A percentile compares a stretch with the other conserved stretches of the same genome.
Evolutionary conservation across 2,329 filamentous ascomycete species (phyloP).

Genomic region (Cladosporium sp.): DNA sequence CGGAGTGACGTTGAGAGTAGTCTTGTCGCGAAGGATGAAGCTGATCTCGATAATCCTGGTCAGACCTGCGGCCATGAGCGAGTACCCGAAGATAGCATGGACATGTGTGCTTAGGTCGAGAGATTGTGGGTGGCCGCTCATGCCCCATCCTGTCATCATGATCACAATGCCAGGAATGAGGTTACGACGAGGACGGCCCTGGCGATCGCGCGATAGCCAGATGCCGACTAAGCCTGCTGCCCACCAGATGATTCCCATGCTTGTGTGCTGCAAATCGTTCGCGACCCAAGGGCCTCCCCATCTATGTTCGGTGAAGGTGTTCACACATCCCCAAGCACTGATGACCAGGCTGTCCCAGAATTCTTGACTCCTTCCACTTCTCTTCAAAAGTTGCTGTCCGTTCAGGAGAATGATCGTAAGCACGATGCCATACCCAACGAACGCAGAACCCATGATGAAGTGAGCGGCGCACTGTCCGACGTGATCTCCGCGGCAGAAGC

Average conservation of each 20-base stretch:
- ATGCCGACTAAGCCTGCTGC: constrained; percentile 85
- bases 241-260: constrained; percentile 99
- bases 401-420: constrained; percentile 84
- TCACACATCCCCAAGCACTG: constrained; percentile 92
- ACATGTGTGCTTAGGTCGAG: constrained; percentile 83
- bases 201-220: constrained; percentile 83
- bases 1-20: constrained; percentile 34
- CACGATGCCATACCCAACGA: constrained; percentile 89
- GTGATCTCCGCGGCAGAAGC: constrained; percentile 91
- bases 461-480: constrained; percentile 90
- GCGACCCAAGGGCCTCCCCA: constrained; percentile 88
- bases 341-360: constrained; percentile 95
- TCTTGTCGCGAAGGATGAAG: constrained; percentile 77
- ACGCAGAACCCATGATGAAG: constrained; percentile 98
- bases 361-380: constrained; percentile 85
- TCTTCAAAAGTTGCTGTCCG: constrained; percentile 82
- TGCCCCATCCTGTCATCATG: constrained; percentile 88
- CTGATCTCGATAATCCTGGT: constrained; percentile 87
- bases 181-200: constrained; percentile 86
- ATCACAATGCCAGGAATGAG: constrained; percentile 91
- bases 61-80: constrained; percentile 84
- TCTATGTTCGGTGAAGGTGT: constrained; percentile 95
- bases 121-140: constrained; percentile 87
- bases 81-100: constrained; percentile 89
- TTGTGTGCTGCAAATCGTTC: constrained; percentile 96